These are phyloP conservation scores for Colletotrichum viniferum DNA, from an alignment of 2,329 filamentous ascomycete genomes.

Conservation along the genomic window DNA sequence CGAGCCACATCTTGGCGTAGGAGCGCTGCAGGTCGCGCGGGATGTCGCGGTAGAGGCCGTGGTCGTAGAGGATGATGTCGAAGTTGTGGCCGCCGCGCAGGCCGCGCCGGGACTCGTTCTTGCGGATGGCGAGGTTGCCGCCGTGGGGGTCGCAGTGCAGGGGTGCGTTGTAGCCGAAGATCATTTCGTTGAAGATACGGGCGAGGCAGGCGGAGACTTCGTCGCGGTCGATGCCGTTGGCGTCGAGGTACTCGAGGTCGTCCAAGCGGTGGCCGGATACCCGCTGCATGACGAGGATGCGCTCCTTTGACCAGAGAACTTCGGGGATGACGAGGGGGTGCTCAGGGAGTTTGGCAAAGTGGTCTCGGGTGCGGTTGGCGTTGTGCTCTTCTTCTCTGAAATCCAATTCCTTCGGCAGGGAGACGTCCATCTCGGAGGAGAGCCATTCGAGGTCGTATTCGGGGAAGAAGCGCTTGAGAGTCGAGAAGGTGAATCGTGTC, in stretches of 20 bases:
- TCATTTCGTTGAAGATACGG: conserved; percentile 99
- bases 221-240: conserved; percentile 87
- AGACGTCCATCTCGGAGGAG: conserved; percentile 89
- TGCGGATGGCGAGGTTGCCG: conserved; percentile 91
- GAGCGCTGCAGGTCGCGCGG: conserved; percentile 77
- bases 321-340: conserved; percentile 88
- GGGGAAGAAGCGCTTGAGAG: conserved; percentile 90
- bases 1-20: conserved; percentile 97
- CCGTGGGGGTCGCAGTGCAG: conserved; percentile 97
- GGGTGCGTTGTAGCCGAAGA: conserved; percentile 87
- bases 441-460: conserved; percentile 98
- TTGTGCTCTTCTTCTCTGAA: conserved; percentile 87
- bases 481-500: conserved; percentile 88
- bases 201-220: conserved; percentile 92
- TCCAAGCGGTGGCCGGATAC: conserved; percentile 86
- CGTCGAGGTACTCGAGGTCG: conserved; percentile 85
- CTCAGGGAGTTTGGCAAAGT: conserved; percentile 77
- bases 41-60: conserved; percentile 95
- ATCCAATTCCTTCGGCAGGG: conserved; percentile 88
- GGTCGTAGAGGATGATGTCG: conserved; percentile 94
- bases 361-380: conserved; percentile 76
- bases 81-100: conserved; percentile 72
- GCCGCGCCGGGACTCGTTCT: conserved; percentile 65
- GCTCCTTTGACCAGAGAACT: conserved; percentile 85
- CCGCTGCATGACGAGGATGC: conserved; percentile 95